Evolutionary conservation across 139 green algal species (phyloP).

Genomic region (Penium margaritaceum): DNA sequence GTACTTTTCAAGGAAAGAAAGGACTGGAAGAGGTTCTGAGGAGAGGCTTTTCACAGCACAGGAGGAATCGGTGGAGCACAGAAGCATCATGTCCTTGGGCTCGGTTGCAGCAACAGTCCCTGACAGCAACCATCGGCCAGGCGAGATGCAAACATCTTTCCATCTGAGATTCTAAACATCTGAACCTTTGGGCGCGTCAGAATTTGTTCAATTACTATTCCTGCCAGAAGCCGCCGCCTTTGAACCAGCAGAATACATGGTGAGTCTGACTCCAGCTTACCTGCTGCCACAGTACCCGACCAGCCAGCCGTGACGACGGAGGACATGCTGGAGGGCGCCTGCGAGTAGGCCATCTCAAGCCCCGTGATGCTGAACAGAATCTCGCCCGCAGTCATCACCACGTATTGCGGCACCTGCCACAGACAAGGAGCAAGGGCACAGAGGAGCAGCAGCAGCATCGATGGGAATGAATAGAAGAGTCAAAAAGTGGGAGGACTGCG

Average conservation of each 20-base stretch:
- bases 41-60: no score
- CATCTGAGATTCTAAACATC: no score
- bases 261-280: slow-evolving; percentile 17
- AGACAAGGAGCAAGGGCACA: no score
- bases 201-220: not conserved
- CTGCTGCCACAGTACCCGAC: slow-evolving; percentile 28
- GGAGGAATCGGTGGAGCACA: no score
- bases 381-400: slow-evolving; percentile 48
- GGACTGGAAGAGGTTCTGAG: no score
- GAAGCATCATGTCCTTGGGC: no score
- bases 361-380: slow-evolving; percentile 49
- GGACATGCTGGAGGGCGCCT: slow-evolving; percentile 46
- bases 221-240: not conserved
- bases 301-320: slow-evolving; percentile 34
- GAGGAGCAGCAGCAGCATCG: no score
- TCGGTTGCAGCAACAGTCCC: not conserved
- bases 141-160: not conserved
- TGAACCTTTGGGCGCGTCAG: not conserved
- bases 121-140: not conserved
- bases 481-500: no score
- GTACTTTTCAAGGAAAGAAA: no score
- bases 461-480: no score
- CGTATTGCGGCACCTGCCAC: slow-evolving; percentile 49
- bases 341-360: slow-evolving; percentile 48
- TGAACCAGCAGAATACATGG: not conserved